A percentile compares a stretch with the other conserved stretches of the same genome.
These are phyloP conservation scores for Barnettozyma populi DNA, from an alignment of 805 yeast genomes.

Conservation along the genomic window DNA sequence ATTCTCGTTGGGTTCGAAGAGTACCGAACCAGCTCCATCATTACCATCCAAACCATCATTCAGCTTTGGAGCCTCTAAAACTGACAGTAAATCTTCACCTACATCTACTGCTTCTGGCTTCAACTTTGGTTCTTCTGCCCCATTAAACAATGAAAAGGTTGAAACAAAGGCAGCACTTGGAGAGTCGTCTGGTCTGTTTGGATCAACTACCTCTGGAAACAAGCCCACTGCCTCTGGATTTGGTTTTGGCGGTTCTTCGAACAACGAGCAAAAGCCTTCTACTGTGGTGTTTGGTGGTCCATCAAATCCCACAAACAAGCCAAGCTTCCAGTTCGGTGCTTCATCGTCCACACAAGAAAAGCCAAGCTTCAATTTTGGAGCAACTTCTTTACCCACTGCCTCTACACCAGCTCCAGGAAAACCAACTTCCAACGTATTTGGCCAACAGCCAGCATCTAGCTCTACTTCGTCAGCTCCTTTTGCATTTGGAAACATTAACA, in stretches of 20 bases:
- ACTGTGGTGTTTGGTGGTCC: not conserved
- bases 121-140: not conserved
- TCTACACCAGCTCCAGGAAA: constrained; percentile 1
- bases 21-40: not conserved
- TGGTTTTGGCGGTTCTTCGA: constrained; percentile 2
- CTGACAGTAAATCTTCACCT: not conserved
- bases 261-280: not conserved
- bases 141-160: not conserved
- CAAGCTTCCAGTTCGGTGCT: constrained; percentile 4
- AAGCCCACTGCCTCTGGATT: not conserved
- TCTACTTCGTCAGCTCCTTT: constrained; percentile 8
- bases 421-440: not conserved
- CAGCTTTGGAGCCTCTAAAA: constrained; percentile 3
- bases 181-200: not conserved
- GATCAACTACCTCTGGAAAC: not conserved
- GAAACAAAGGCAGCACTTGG: constrained; percentile 1
- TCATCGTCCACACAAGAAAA: not conserved
- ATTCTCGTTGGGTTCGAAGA: constrained; percentile 9
- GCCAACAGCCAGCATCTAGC: constrained; percentile 2
- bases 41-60: constrained; percentile 2
- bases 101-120: not conserved
- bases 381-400: not conserved
- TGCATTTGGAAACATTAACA: not conserved
- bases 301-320: not conserved
- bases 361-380: constrained; percentile 3